A percentile compares a stretch with the other conserved stretches of the same genome.
Conservation (phyloP, 2,329 filamentous ascomycete genomes). For the Bisporella sp. region DNA sequence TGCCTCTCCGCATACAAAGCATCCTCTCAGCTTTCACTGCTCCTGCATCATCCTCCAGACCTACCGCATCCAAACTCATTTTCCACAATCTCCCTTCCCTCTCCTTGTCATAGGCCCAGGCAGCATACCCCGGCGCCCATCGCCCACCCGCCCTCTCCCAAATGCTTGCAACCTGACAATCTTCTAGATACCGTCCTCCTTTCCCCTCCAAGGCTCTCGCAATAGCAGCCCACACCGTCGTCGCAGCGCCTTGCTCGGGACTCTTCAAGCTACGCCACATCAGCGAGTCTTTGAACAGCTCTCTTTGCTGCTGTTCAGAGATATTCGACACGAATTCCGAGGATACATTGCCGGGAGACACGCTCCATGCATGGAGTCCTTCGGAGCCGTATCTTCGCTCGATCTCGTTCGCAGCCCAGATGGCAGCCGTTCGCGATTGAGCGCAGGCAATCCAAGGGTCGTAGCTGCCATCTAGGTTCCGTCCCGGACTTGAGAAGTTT, state of each 20-base stretch:
- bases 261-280: conserved; percentile 24
- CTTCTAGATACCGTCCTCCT: conserved; percentile 38
- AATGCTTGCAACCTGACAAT: conserved; percentile 28
- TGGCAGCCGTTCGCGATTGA: conserved; percentile 38
- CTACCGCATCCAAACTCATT: conserved; percentile 27
- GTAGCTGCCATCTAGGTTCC: conserved; percentile 26
- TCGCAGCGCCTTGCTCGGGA: conserved; percentile 30
- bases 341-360: conserved; percentile 36
- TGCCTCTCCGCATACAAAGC: too few relatives aligned
- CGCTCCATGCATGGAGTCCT: conserved; percentile 32
- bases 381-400: conserved; percentile 35
- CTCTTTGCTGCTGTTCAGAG: conserved; percentile 37
- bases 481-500: conserved; percentile 26
- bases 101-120: conserved; percentile 30
- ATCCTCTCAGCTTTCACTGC: too few relatives aligned
- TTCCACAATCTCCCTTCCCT: conserved; percentile 35
- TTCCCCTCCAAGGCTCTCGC: conserved; percentile 28
- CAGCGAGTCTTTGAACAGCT: conserved; percentile 23
- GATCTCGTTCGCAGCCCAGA: conserved; percentile 40
- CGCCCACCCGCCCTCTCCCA: conserved; percentile 17
- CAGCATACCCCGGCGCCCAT: conserved; percentile 15
- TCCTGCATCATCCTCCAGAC: conserved; percentile 13
- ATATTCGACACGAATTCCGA: conserved; percentile 26
- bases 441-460: conserved; percentile 32
- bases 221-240: conserved; percentile 33